Evolutionary conservation across 768 basidiomycete species (phyloP).

Genomic region (Cyclocybe aegerita): DNA sequence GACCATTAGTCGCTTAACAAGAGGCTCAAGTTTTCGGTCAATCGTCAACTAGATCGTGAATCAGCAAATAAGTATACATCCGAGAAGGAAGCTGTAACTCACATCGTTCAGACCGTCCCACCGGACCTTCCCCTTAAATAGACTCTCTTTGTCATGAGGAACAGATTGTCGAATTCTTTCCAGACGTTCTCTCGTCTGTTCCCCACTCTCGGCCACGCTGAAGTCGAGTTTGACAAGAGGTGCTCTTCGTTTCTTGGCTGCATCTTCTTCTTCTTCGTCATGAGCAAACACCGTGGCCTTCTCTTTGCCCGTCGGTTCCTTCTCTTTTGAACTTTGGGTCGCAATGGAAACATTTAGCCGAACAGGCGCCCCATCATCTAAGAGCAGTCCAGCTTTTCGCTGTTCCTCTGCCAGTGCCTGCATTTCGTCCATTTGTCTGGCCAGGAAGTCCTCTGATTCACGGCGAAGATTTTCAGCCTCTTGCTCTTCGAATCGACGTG

Average conservation of each 20-base stretch:
- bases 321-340: constrained; percentile 44
- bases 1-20: constrained; percentile 80
- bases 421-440: constrained; percentile 94
- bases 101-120: constrained; percentile 94
- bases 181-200: constrained; percentile 76
- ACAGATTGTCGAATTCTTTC: constrained; percentile 76
- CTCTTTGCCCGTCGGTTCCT: constrained; percentile 41
- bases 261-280: constrained; percentile 89
- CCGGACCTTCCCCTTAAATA: constrained; percentile 84
- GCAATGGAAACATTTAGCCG: constrained; percentile 78
- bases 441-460: constrained; percentile 93
- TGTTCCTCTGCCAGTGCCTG: constrained; percentile 89
- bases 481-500: constrained; percentile 77
- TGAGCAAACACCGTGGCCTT: constrained; percentile 70
- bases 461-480: constrained; percentile 84
- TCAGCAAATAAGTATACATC: constrained; percentile 1
- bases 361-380: constrained; percentile 91
- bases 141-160: constrained; percentile 71
- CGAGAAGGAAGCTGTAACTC: constrained; percentile 23
- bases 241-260: constrained; percentile 76
- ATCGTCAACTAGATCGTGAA: constrained; percentile 58
- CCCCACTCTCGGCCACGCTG: constrained; percentile 75
- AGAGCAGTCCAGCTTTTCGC: constrained; percentile 83
- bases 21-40: constrained; percentile 82
- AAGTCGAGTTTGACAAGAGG: constrained; percentile 92